phyloP scores from a whole-genome alignment of 176 grass and related monocot species.

The Eragrostis curvula region DNA sequence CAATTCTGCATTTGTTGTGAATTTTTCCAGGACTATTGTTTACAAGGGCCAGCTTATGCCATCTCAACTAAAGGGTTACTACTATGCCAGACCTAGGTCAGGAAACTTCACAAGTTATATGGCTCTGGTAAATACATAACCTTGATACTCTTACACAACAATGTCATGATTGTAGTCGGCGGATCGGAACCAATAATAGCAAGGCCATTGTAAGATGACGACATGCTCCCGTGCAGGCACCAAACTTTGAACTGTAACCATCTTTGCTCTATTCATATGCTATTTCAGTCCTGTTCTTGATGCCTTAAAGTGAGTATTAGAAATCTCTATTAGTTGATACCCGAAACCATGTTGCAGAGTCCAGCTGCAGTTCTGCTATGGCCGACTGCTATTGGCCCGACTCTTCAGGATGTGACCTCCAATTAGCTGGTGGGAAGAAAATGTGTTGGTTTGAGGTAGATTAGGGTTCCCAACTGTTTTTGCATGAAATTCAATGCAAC shows the following conservation, averaged over 20 bases:
- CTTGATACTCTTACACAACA: slow-evolving; percentile 55
- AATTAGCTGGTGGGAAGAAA: slow-evolving; percentile 75
- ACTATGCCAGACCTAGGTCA: slow-evolving; percentile 93
- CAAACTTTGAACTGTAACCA: slow-evolving; percentile 49
- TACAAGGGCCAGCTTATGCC: slow-evolving; percentile 98
- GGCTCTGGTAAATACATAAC: slow-evolving; percentile 93
- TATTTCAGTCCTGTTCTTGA: slow-evolving; percentile 63
- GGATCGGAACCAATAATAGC: slow-evolving; percentile 54
- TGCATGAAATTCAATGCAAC: slow-evolving; percentile 73
- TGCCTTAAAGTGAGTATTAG: slow-evolving; percentile 70
- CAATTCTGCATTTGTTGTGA: slow-evolving; percentile 33
- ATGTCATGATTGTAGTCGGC: slow-evolving; percentile 45
- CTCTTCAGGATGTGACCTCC: slow-evolving; percentile 90
- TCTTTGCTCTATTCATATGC: slow-evolving; percentile 58
- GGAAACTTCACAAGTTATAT: slow-evolving; percentile 93
- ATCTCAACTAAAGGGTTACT: slow-evolving; percentile 82
- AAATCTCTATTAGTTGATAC: slow-evolving; percentile 75
- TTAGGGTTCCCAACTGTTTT: slow-evolving; percentile 73
- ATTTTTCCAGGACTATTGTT: slow-evolving; percentile 82
- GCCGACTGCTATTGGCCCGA: slow-evolving; percentile 74
- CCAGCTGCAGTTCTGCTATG: slow-evolving; percentile 89
- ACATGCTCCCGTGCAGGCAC: slow-evolving; percentile 48
- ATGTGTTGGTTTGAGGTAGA: slow-evolving; percentile 82
- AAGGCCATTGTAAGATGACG: slow-evolving; percentile 61
- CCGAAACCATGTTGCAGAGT: slow-evolving; percentile 94